Conservation (phyloP, 139 green algal species). For the Picochlorum sp. region DNA sequence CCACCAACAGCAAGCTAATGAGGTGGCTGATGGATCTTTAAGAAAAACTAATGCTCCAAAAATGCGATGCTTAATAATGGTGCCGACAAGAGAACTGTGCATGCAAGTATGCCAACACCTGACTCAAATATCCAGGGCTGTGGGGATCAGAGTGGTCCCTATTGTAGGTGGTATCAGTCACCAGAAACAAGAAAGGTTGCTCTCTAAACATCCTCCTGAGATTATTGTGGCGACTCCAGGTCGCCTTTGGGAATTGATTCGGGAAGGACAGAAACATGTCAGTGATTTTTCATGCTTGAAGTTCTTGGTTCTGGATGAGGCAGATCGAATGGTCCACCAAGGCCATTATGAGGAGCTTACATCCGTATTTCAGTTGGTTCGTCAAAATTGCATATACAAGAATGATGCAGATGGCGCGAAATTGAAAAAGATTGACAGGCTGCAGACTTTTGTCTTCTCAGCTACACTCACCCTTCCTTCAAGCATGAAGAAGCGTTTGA, state of each 20-base stretch:
- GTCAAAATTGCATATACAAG: not conserved
- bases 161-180: conserved; percentile 58
- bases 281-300: conserved; percentile 25
- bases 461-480: conserved; percentile 88
- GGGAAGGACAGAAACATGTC: conserved; percentile 21
- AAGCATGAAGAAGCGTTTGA: conserved; percentile 50
- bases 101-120: conserved; percentile 55
- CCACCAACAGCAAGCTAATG: conserved; percentile 4
- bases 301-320: conserved; percentile 74
- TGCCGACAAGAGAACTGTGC: conserved; percentile 71
- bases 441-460: conserved; percentile 95
- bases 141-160: conserved; percentile 12
- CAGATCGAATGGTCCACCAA: conserved; percentile 53
- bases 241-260: conserved; percentile 43
- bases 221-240: conserved; percentile 69
- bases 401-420: conserved; percentile 2
- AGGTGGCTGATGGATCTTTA: no score
- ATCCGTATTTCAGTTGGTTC: conserved; percentile 55
- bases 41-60: not conserved
- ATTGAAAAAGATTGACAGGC: not conserved
- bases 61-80: conserved; percentile 18
- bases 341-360: conserved; percentile 54
- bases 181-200: conserved; percentile 44
- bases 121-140: conserved; percentile 9
- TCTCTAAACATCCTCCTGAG: conserved; percentile 39